These are phyloP conservation scores for Tulasnella sp. DNA, from an alignment of 768 basidiomycete species.

Conservation along the genomic window DNA sequence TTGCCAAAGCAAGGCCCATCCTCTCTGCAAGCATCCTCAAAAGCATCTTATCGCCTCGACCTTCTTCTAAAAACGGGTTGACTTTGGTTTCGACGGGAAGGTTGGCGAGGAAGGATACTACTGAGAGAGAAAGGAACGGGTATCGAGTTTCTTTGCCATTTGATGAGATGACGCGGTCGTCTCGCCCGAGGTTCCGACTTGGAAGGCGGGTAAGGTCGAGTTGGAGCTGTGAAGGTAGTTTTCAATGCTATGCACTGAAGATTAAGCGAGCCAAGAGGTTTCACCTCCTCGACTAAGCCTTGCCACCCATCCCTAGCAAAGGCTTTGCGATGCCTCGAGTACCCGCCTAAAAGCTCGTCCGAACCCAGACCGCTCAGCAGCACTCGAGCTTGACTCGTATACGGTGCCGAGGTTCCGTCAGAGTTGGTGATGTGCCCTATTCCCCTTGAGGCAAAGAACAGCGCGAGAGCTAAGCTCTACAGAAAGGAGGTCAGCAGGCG, in stretches of 20 bases:
- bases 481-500: background rate
- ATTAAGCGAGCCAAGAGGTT: constrained; percentile 3
- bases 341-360: constrained; percentile 93
- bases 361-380: constrained; percentile 89
- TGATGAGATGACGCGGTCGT: constrained; percentile 89
- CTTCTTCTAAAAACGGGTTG: constrained; percentile 69
- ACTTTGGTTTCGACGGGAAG: constrained; percentile 80
- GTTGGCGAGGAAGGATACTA: constrained; percentile 71
- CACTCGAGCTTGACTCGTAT: constrained; percentile 74
- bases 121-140: constrained; percentile 78
- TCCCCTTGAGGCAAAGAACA: constrained; percentile 90
- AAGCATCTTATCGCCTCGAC: constrained; percentile 85
- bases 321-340: constrained; percentile 79
- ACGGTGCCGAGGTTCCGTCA: constrained; percentile 44
- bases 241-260: background rate
- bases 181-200: constrained; percentile 83
- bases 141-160: constrained; percentile 91
- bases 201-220: constrained; percentile 85
- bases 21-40: constrained; percentile 65
- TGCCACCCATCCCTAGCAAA: constrained; percentile 67
- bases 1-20: constrained; percentile 73
- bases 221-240: constrained; percentile 59
- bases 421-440: constrained; percentile 52
- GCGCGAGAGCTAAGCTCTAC: constrained; percentile 85
- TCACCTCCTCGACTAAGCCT: constrained; percentile 76